Base-by-base conservation (phyloP, 176 grass and related monocot species). In the Eragrostis nindensis region DNA sequence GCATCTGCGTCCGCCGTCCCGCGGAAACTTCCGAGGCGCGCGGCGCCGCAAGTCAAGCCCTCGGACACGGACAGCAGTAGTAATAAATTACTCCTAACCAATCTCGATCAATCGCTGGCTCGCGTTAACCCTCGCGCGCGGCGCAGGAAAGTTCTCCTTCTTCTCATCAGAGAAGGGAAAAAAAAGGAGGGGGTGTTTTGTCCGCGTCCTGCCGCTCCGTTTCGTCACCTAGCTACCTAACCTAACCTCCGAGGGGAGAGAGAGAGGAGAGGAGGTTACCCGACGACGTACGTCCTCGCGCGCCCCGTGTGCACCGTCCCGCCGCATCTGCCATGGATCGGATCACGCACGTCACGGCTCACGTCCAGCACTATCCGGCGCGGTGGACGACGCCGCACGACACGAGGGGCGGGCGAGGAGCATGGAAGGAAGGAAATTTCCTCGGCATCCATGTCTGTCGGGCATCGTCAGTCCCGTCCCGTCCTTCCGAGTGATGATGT, bases 1-100 rank as follows among this genome's bases (percentile, higher is more conserved):
- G 2, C 49, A 52, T 16, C 32, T 36, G 32, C 32, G 6, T 65
- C 67, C 6, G 21, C 41, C 22, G 22, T 38, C 64, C 24, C 14
- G 44, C 6, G 7, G 30, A 50, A 27, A 38, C 79, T 53, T 65
- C 75, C 43, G 22, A 44, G 14, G 48, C 13, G 18, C 25, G 36
- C 77, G 62, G 19, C 54, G 55, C 73, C 16, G 41, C 24, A 46
- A 63, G 75, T 50, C 75, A 65, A 65, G 18, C 8, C 56, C 22
- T 57, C 54, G 21, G 54, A 9, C 25, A 18, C 7, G 9, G 49
- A 52, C 49, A 52, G 53, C 53, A 2, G 53, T n/a, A 19, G 40
- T n/a, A 42, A 42, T 7, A 7, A n/a, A n/a, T n/a, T n/a, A n/a
- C n/a, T n/a, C n/a, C n/a, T n/a, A 55, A 73, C 14, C 53, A 30